Evolutionary conservation across 345 rosid genomes (phyloP).

Genomic region (Syzygium grande): DNA sequence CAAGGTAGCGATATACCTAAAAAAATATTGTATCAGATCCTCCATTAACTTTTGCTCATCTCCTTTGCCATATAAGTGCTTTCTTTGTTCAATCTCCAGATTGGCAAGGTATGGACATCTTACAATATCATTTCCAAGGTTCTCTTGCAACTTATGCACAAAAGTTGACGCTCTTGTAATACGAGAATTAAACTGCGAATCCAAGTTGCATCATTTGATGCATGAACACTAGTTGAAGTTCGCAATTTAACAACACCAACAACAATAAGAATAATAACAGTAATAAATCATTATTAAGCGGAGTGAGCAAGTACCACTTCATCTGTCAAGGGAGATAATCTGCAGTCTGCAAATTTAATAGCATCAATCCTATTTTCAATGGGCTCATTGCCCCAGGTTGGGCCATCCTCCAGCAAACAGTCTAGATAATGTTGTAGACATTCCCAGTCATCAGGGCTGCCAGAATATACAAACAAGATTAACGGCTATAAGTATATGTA

Average conservation of each 20-base stretch:
- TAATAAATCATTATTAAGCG: conserved; percentile 1
- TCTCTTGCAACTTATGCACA: conserved; percentile 55
- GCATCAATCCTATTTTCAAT: conserved; percentile 35
- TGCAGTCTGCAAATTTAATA: conserved; percentile 39
- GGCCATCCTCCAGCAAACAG: conserved; percentile 86
- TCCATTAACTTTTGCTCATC: conserved; percentile 46
- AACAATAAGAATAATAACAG: background rate
- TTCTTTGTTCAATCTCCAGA: conserved; percentile 86
- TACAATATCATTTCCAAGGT: conserved; percentile 31
- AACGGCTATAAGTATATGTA: background rate
- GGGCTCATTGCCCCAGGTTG: conserved; percentile 44
- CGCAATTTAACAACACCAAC: background rate
- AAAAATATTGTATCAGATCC: conserved; percentile 56
- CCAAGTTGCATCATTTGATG: conserved; percentile 9
- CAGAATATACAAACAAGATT: conserved; percentile 22
- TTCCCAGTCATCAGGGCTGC: conserved; percentile 99
- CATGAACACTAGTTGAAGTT: background rate
- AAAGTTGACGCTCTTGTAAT: conserved; percentile 56
- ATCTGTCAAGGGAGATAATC: conserved; percentile 54
- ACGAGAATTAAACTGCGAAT: conserved; percentile 72
- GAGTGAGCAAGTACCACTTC: conserved; percentile 49
- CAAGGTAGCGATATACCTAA: conserved; percentile 32
- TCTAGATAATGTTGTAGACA: conserved; percentile 84
- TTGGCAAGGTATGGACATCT: conserved; percentile 71
- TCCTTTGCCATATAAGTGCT: conserved; percentile 58